A percentile compares a stretch with the other conserved stretches of the same genome.
These are phyloP conservation scores for Claviceps paspali DNA, from an alignment of 2,329 filamentous ascomycete genomes.

Conservation along the genomic window DNA sequence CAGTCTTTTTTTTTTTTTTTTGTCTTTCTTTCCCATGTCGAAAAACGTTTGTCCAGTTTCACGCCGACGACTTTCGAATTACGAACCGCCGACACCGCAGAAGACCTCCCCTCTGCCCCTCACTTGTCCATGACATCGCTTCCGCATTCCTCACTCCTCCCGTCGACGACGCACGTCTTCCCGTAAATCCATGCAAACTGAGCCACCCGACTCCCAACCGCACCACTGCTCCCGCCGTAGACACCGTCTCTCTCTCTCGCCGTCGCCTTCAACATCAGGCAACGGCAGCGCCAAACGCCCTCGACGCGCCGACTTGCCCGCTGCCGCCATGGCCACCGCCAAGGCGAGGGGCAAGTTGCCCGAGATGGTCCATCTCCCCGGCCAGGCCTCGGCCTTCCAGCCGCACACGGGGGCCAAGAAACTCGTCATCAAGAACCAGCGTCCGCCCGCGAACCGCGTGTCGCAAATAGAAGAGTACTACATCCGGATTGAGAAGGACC, in stretches of 20 bases:
- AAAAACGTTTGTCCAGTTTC: no score
- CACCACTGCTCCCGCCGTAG: constrained; percentile 22
- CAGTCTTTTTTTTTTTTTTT: no score
- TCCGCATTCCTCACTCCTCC: no score
- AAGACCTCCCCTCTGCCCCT: no score
- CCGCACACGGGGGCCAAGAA: constrained; percentile 67
- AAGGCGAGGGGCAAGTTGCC: constrained; percentile 25
- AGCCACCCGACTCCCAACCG: constrained; percentile 14
- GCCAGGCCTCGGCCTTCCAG: constrained; percentile 38
- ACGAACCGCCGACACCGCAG: no score
- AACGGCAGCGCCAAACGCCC: constrained; percentile 16
- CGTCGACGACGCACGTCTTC: background rate
- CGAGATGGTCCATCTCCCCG: constrained; percentile 21
- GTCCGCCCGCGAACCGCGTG: constrained; percentile 37
- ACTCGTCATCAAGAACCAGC: constrained; percentile 87
- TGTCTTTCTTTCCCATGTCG: no score
- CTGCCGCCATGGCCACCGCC: constrained; percentile 17
- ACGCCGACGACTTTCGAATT: no score
- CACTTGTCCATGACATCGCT: no score
- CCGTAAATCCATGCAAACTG: constrained; percentile 19
- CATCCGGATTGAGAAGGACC: constrained; percentile 54
- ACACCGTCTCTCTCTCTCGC: constrained; percentile 20
- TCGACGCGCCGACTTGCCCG: constrained; percentile 13
- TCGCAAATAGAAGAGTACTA: constrained; percentile 65
- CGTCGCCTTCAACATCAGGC: constrained; percentile 10